A percentile compares a stretch with the other conserved stretches of the same genome.
These are phyloP conservation scores for Hypsizygus ulmarius DNA, from an alignment of 1,284 basidiomycete species.

Conservation along the genomic window DNA sequence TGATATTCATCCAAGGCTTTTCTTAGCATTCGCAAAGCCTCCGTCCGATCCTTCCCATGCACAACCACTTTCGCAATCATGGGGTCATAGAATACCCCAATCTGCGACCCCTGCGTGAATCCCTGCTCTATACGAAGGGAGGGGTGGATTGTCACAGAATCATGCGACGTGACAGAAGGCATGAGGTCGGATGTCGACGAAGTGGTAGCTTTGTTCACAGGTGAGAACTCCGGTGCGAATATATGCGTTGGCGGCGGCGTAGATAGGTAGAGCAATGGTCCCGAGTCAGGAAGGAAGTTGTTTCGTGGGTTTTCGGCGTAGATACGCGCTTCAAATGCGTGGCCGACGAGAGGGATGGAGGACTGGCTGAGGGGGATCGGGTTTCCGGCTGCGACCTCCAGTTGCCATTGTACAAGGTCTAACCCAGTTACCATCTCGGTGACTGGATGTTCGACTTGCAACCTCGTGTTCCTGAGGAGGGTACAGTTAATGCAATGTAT, in stretches of 20 bases:
- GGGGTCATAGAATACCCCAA: slow-evolving; percentile 92
- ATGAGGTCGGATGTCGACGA: slow-evolving; percentile 28
- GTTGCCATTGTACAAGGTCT: slow-evolving; percentile 93
- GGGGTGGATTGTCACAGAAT: slow-evolving; percentile 40
- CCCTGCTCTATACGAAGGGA: slow-evolving; percentile 91
- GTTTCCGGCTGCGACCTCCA: slow-evolving; percentile 90
- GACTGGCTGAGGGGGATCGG: slow-evolving; percentile 76
- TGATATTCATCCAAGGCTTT: slow-evolving; percentile 85
- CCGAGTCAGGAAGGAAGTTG: slow-evolving; percentile 91
- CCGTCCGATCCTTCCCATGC: slow-evolving; percentile 82
- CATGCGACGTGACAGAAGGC: slow-evolving; percentile 39
- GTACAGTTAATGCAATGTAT: not conserved
- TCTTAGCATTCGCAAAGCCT: slow-evolving; percentile 78
- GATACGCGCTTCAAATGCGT: slow-evolving; percentile 95
- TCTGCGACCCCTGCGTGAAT: slow-evolving; percentile 82
- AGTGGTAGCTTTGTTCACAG: slow-evolving; percentile 24
- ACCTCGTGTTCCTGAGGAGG: slow-evolving; percentile 75
- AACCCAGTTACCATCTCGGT: slow-evolving; percentile 94
- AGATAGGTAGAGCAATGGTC: slow-evolving; percentile 76
- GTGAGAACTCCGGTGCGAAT: slow-evolving; percentile 51
- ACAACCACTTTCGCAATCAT: slow-evolving; percentile 95
- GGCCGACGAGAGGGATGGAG: slow-evolving; percentile 81
- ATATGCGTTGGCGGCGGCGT: slow-evolving; percentile 67
- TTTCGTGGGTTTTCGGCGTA: slow-evolving; percentile 96
- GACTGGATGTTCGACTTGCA: slow-evolving; percentile 94